Conservation (phyloP, 2,329 filamentous ascomycete species). For the Xylaria sp. region DNA sequence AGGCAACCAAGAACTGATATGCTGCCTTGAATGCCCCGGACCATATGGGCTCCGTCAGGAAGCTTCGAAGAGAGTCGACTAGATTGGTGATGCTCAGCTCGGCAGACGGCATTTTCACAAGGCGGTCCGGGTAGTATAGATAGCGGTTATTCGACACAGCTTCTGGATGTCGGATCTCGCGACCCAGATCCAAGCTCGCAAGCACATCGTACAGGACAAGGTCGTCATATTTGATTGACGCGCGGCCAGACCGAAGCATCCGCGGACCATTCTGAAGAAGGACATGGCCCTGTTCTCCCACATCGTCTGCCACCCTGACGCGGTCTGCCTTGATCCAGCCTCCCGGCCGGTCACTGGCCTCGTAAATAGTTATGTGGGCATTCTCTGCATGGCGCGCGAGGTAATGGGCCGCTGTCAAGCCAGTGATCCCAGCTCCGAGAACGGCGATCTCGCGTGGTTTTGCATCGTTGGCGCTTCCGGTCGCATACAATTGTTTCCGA, state of each 20-base stretch:
- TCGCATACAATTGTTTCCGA: conserved; percentile 29
- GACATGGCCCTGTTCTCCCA: conserved; percentile 62
- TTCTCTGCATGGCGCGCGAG: conserved; percentile 69
- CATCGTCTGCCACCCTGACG: conserved; percentile 62
- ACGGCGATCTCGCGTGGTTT: conserved; percentile 61
- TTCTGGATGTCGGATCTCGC: conserved; percentile 60
- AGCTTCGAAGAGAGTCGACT: conserved; percentile 10
- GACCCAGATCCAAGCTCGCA: conserved; percentile 58
- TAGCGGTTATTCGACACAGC: conserved; percentile 66
- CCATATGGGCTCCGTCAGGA: conserved; percentile 38
- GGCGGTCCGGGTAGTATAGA: conserved; percentile 86
- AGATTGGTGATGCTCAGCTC: conserved; percentile 22
- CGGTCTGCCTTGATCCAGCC: conserved; percentile 81
- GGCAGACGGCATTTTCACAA: conserved; percentile 57
- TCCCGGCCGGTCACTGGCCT: conserved; percentile 71
- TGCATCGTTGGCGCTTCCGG: conserved; percentile 9
- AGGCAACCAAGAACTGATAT: conserved; percentile 10
- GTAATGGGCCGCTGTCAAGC: conserved; percentile 79
- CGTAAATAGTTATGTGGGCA: conserved; percentile 80
- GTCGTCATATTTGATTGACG: conserved; percentile 58
- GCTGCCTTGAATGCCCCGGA: conserved; percentile 26
- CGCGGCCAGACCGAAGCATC: conserved; percentile 64
- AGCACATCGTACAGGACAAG: conserved; percentile 72
- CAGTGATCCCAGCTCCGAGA: conserved; percentile 82
- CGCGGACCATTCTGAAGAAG: conserved; percentile 86